phyloP scores from a whole-genome alignment of 2,329 filamentous ascomycete species.

The Calycina marina region DNA sequence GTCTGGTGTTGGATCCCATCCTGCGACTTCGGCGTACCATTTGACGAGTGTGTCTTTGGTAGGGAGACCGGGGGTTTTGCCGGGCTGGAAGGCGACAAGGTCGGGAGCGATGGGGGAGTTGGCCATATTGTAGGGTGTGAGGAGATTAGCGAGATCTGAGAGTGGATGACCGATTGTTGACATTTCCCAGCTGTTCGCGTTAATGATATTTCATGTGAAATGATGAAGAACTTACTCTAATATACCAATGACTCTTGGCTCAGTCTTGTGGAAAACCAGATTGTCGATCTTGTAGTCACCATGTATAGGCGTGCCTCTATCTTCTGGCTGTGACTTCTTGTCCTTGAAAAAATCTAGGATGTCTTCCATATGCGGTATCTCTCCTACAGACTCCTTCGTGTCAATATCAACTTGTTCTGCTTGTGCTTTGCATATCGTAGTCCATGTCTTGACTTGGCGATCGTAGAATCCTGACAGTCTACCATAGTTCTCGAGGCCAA shows the following conservation, averaged over 20 bases:
- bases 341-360: constrained; percentile 68
- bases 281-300: constrained; percentile 97
- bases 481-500: constrained; percentile 62
- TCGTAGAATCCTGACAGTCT: constrained; percentile 65
- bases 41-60: constrained; percentile 39
- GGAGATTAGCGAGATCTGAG: constrained; percentile 75
- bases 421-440: constrained; percentile 64
- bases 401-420: constrained; percentile 62
- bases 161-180: constrained; percentile 93
- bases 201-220: constrained; percentile 2
- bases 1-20: constrained; percentile 55
- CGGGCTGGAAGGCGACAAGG: constrained; percentile 24
- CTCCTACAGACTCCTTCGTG: constrained; percentile 60
- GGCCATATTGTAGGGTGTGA: constrained; percentile 30
- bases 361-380: constrained; percentile 70
- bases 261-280: constrained; percentile 76
- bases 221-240: constrained; percentile 48
- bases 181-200: constrained; percentile 68
- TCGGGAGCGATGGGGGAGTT: constrained; percentile 19
- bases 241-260: constrained; percentile 79
- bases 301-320: constrained; percentile 70
- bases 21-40: constrained; percentile 55
- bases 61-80: constrained; percentile 39
- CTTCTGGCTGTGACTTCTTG: constrained; percentile 53
- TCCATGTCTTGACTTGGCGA: constrained; percentile 74